A percentile compares a stretch with the other conserved stretches of the same genome.
phyloP scores from a whole-genome alignment of 345 rosid species.

The Laguncularia racemosa region DNA sequence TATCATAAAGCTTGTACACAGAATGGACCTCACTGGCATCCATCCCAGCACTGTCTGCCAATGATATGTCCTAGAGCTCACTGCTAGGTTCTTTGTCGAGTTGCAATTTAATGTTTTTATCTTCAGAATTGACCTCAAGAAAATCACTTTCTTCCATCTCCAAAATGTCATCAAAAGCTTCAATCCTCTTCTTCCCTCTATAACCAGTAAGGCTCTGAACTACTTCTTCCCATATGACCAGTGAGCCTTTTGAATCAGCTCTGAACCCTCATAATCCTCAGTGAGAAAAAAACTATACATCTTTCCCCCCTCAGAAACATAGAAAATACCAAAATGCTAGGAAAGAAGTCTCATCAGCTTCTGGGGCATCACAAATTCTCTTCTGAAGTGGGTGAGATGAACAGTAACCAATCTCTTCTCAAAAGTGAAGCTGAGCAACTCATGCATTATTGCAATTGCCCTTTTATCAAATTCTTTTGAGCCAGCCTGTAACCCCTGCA shows the following conservation, averaged over 20 bases:
- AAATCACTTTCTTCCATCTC: constrained; percentile 40
- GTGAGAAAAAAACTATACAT: constrained; percentile 79
- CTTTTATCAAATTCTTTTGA: constrained; percentile 85
- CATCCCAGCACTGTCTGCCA: constrained; percentile 32
- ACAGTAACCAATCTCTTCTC: constrained; percentile 89
- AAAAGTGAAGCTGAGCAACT: constrained; percentile 75
- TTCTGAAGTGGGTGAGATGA: constrained; percentile 78
- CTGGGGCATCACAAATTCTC: constrained; percentile 81
- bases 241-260: constrained; percentile 51
- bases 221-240: constrained; percentile 72
- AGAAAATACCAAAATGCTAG: constrained; percentile 83
- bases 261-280: constrained; percentile 61
- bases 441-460: constrained; percentile 83
- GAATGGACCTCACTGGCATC: constrained; percentile 32
- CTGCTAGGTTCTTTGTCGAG: constrained; percentile 22
- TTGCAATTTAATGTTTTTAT: constrained; percentile 20
- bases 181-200: constrained; percentile 51
- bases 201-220: constrained; percentile 41
- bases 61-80: constrained; percentile 20
- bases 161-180: constrained; percentile 37
- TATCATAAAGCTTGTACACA: constrained; percentile 7
- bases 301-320: constrained; percentile 91
- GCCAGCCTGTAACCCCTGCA: constrained; percentile 56
- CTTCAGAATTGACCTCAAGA: constrained; percentile 23
- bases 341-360: constrained; percentile 86